These are phyloP conservation scores for Aspergillus bombycis DNA, from an alignment of 2,329 filamentous ascomycete genomes.

Conservation along the genomic window DNA sequence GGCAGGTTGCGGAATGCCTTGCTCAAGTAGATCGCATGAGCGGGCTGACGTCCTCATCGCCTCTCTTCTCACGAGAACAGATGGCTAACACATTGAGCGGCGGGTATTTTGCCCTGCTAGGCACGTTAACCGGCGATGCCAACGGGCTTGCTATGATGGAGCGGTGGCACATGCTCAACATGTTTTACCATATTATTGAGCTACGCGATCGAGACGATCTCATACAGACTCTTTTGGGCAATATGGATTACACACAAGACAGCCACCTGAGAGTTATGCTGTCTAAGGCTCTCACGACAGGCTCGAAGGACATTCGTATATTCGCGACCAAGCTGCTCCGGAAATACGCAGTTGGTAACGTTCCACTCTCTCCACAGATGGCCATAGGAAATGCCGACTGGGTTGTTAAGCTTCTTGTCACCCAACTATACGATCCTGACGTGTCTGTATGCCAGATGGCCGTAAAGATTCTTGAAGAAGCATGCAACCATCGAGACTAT, in stretches of 20 bases:
- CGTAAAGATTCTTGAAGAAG: slow-evolving; percentile 95
- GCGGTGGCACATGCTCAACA: slow-evolving; percentile 97
- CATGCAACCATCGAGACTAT: slow-evolving; percentile 88
- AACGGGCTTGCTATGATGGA: slow-evolving; percentile 89
- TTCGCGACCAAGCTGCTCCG: slow-evolving; percentile 84
- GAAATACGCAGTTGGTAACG: slow-evolving; percentile 74
- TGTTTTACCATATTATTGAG: slow-evolving; percentile 98
- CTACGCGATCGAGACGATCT: slow-evolving; percentile 88
- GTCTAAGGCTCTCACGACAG: slow-evolving; percentile 89
- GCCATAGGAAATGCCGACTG: slow-evolving; percentile 76
- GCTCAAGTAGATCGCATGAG: slow-evolving; percentile 90
- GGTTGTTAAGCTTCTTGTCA: slow-evolving; percentile 97
- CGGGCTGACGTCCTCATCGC: slow-evolving; percentile 69
- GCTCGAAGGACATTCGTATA: slow-evolving; percentile 87
- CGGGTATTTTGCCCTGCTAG: slow-evolving; percentile 93
- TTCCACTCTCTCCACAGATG: slow-evolving; percentile 41
- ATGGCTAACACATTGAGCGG: slow-evolving; percentile 85
- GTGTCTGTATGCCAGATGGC: slow-evolving; percentile 95
- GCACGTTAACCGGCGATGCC: slow-evolving; percentile 78
- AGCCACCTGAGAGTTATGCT: slow-evolving; percentile 90
- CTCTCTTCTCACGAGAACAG: slow-evolving; percentile 84
- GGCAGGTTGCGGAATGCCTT: slow-evolving; percentile 93
- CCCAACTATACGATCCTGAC: slow-evolving; percentile 95
- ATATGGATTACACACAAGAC: slow-evolving; percentile 87
- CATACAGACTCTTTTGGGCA: slow-evolving; percentile 82